Evolutionary conservation across 2,329 filamentous ascomycete species (phyloP), one percentile per base, ranked within the genome.

Genomic region (Bipolaris bicolor): DNA sequence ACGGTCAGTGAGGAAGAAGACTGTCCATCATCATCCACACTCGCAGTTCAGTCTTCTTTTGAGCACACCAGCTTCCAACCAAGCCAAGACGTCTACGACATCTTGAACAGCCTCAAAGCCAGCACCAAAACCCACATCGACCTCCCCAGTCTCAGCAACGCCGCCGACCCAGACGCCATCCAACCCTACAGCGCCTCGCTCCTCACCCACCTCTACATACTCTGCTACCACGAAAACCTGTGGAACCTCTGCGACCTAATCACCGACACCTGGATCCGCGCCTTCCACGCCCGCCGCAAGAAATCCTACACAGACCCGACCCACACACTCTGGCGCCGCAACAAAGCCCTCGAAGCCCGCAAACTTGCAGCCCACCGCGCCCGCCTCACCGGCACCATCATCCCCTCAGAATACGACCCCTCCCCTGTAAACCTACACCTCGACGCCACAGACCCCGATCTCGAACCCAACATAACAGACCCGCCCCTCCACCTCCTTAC

Each of bases 191-290:
- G 60, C 10, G 58, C 64, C 18, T 44, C 53, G 5, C 20, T 58
- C 2, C 67, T 75, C 4, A 64, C 54, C 1, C 55, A 69, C 7
- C 60, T 74, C n/a, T 74, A 75, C 61, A 52, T 73, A 33, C 37
- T 62, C 18, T 60, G 61, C 52, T 69, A 71, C 52, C 16, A 58
- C 3, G 29, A 51, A 15, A 11, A 50, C 0, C 26, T 58, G 3
- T 68, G 57, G 55, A 34, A 71, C 36, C 36, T 64, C 20, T 74
- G 71, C 57, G 71, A 75, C 49, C 57, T 75, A 13, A 50, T 75
- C 26, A 60, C 62, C 34, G 72, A 75, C 41, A 72, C 67, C 5
- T 75, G 71, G 71, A 75, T 75, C 53, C 71, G 69, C 15, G 70
- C 67, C 0, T 69, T 73, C 54, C 72, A 72, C 26, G 44, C 24